Evolutionary conservation across 2,329 filamentous ascomycete genomes (phyloP).

Genomic region (Sporothrix mexicana): DNA sequence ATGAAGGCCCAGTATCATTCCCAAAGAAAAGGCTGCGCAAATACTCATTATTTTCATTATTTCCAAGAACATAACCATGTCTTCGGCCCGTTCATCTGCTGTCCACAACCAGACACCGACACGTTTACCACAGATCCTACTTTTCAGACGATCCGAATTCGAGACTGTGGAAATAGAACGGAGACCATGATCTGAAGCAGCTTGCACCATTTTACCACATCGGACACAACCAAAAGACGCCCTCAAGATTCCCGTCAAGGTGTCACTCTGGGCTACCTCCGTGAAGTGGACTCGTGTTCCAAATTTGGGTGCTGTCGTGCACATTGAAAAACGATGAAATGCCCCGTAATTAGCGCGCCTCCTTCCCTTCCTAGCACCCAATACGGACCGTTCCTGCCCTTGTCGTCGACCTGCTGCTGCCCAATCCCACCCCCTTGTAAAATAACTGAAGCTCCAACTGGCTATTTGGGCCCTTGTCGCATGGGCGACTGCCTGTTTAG

Average conservation of each 20-base stretch:
- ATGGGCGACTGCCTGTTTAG: constrained; percentile 30
- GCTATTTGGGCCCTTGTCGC: constrained; percentile 13
- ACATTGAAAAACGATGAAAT: neutral
- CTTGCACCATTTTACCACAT: neutral
- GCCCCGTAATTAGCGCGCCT: neutral
- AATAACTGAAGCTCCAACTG: no score
- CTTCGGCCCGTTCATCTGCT: no score
- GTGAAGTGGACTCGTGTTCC: constrained; percentile 4
- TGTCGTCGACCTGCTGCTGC: neutral
- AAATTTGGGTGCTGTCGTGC: neutral
- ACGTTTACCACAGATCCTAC: no score
- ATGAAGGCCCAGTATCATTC: no score
- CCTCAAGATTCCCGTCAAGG: neutral
- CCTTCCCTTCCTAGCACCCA: constrained; percentile 11
- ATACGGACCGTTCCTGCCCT: constrained; percentile 20
- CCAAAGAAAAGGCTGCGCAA: no score
- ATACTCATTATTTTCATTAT: no score
- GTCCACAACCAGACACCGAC: no score
- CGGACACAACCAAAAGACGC: neutral
- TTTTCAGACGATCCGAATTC: neutral
- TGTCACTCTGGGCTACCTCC: neutral
- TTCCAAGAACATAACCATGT: no score
- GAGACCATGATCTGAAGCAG: neutral
- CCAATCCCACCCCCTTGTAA: constrained; percentile 14
- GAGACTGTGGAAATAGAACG: neutral